Evolutionary conservation across 352 stramenopile species (phyloP).

Genomic region (Saprolegnia parasitica): DNA sequence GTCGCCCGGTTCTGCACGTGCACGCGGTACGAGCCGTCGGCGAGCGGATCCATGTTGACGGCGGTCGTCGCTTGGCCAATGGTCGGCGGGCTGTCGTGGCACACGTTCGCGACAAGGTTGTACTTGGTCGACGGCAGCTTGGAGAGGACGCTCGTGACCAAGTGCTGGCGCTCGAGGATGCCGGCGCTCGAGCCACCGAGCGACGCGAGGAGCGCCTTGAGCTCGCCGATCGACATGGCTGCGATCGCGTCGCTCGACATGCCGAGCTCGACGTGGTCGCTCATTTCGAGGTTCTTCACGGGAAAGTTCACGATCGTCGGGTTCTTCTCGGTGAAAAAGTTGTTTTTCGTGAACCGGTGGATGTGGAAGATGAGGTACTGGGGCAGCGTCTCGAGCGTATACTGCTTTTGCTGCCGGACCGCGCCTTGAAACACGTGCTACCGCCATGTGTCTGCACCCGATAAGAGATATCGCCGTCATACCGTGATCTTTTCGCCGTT

Average conservation of each 20-base stretch:
- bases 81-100: conserved; percentile 92
- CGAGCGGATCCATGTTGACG: conserved; percentile 88
- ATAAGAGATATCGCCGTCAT: conserved; percentile 39
- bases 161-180: conserved; percentile 54
- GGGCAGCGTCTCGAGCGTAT: conserved; percentile 90
- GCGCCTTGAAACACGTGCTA: conserved; percentile 72
- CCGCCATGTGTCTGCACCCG: conserved; percentile 30
- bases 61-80: conserved; percentile 84
- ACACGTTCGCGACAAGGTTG: conserved; percentile 97
- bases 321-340: conserved; percentile 99
- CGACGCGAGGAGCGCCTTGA: conserved; percentile 54
- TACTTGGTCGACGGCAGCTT: conserved; percentile 77
- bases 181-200: conserved; percentile 48
- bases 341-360: conserved; percentile 96
- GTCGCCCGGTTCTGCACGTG: conserved; percentile 93
- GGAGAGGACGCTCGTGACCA: conserved; percentile 64
- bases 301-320: conserved; percentile 99
- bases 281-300: conserved; percentile 98
- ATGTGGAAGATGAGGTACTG: conserved; percentile 97
- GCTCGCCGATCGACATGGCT: conserved; percentile 54
- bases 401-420: conserved; percentile 86
- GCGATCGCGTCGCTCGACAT: conserved; percentile 16
- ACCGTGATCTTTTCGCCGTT: conserved; percentile 85
- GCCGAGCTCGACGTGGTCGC: conserved; percentile 72
- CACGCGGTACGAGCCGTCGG: conserved; percentile 95